Evolutionary conservation across 1,284 basidiomycete genomes (phyloP).

Genomic region (Rugosomyces carneus): DNA sequence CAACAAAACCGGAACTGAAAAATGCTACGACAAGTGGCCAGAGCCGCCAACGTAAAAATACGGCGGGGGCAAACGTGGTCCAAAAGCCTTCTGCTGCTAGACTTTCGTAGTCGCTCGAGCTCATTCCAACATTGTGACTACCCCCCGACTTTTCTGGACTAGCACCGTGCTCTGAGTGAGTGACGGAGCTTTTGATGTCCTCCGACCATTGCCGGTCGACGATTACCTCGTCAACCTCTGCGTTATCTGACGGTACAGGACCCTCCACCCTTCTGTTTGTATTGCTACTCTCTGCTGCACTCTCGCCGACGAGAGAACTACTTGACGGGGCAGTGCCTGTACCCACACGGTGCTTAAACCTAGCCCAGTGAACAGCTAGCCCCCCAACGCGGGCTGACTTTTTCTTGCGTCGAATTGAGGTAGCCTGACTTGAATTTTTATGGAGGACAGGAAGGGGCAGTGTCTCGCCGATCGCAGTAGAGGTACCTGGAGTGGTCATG

Average conservation of each 20-base stretch:
- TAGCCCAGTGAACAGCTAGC: slow-evolving; percentile 28
- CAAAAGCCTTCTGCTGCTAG: slow-evolving; percentile 22
- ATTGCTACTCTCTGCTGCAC: slow-evolving; percentile 34
- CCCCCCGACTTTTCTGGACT: slow-evolving; percentile 40
- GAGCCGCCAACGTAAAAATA: slow-evolving; percentile 29
- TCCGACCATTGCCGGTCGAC: slow-evolving; percentile 65
- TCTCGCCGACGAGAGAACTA: slow-evolving; percentile 33
- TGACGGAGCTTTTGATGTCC: slow-evolving; percentile 43
- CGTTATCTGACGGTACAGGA: slow-evolving; percentile 21
- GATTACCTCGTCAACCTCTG: slow-evolving; percentile 59
- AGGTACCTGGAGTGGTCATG: slow-evolving; percentile 22
- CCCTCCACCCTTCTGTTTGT: slow-evolving; percentile 18
- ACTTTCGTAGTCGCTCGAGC: slow-evolving; percentile 28
- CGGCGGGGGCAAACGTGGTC: slow-evolving; percentile 20
- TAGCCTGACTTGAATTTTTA: slow-evolving; percentile 9
- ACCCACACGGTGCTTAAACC: slow-evolving; percentile 32
- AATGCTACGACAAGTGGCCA: slow-evolving; percentile 38
- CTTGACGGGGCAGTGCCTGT: slow-evolving; percentile 35
- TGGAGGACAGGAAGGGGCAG: slow-evolving; percentile 24
- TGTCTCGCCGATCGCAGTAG: slow-evolving; percentile 22
- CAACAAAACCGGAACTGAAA: slow-evolving; percentile 51
- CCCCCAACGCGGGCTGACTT: slow-evolving; percentile 22
- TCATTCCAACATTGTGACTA: slow-evolving; percentile 27
- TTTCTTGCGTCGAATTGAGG: slow-evolving; percentile 18
- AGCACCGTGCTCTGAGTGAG: slow-evolving; percentile 44